A percentile compares a stretch with the other conserved stretches of the same genome.
Evolutionary conservation across 768 basidiomycete genomes (phyloP).

Genomic region (Russula sp.): DNA sequence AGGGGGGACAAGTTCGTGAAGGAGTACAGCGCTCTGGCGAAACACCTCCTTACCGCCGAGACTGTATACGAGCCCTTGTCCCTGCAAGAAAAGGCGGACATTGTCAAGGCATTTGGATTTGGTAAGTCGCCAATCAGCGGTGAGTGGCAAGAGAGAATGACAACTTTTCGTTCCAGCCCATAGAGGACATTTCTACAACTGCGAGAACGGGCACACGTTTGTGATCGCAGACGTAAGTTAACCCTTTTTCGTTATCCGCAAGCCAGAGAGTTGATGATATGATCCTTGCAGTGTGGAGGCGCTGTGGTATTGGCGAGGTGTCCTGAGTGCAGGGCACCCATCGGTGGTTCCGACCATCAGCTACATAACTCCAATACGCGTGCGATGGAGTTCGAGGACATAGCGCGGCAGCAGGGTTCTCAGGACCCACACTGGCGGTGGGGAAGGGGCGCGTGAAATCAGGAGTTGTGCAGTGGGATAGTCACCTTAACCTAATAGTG

Average conservation of each 20-base stretch:
- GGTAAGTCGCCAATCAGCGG: slow-evolving; percentile 18
- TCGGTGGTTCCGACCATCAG: slow-evolving; percentile 45
- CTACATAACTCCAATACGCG: slow-evolving; percentile 41
- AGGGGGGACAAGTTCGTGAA: slow-evolving; percentile 24
- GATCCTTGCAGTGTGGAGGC: slow-evolving; percentile 46
- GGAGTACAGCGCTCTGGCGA: slow-evolving; percentile 25
- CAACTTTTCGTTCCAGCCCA: slow-evolving; percentile 22
- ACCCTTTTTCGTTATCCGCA: neutral
- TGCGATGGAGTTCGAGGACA: slow-evolving; percentile 41
- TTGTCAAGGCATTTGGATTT: slow-evolving; percentile 29
- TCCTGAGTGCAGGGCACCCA: slow-evolving; percentile 50
- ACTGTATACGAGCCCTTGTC: slow-evolving; percentile 26
- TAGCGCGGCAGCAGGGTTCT: slow-evolving; percentile 35
- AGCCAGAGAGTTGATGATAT: slow-evolving; percentile 5
- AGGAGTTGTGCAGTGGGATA: too few species aligned
- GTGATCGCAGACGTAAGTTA: slow-evolving; percentile 48
- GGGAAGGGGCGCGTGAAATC: slow-evolving; percentile 22
- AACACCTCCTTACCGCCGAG: slow-evolving; percentile 22
- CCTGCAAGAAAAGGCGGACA: slow-evolving; percentile 27
- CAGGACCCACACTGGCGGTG: slow-evolving; percentile 31
- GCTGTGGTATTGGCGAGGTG: slow-evolving; percentile 44
- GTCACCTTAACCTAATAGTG: too few species aligned
- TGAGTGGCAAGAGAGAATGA: neutral
- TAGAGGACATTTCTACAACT: slow-evolving; percentile 32
- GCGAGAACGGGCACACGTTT: slow-evolving; percentile 54